phyloP scores from a whole-genome alignment of 257 asterid species.

The Linderniella brevidens region DNA sequence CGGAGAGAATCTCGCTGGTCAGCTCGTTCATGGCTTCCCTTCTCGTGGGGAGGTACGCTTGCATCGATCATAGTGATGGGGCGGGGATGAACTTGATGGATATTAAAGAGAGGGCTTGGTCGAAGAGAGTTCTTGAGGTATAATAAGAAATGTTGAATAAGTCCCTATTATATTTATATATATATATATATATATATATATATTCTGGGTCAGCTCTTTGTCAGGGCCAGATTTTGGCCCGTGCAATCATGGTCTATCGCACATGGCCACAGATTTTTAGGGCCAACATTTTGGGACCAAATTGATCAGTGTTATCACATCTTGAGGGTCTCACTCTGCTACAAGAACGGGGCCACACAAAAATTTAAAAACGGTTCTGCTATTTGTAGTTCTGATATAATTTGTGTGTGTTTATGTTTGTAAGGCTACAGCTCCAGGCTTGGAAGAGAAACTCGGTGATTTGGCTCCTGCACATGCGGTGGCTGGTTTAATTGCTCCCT shows the following conservation, averaged over 20 bases:
- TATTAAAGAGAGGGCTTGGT: conserved; percentile 71
- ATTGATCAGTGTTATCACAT: no score
- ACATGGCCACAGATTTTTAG: no score
- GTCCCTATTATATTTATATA: no score
- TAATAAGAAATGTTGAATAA: conserved; percentile 2
- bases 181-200: conserved; percentile 1
- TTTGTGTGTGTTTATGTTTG: conserved; percentile 2
- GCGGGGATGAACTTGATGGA: conserved; percentile 99
- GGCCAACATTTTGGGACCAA: no score
- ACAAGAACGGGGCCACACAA: not conserved
- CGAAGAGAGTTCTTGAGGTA: conserved; percentile 51
- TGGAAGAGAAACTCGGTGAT: conserved; percentile 71
- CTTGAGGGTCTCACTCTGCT: no score
- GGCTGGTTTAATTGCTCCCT: conserved; percentile 54
- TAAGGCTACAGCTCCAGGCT: conserved; percentile 76
- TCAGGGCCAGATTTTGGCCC: not conserved
- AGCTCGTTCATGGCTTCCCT: conserved; percentile 96
- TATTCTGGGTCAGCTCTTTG: not conserved
- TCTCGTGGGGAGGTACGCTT: conserved; percentile 60
- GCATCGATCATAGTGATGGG: conserved; percentile 89
- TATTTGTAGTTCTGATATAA: no score
- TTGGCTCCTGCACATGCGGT: conserved; percentile 78
- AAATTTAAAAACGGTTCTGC: no score
- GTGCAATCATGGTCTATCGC: not conserved
- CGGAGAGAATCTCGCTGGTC: conserved; percentile 82